A percentile compares a stretch with the other conserved stretches of the same genome.
phyloP scores from a whole-genome alignment of 345 rosid species.

The Aquilaria sinensis region DNA sequence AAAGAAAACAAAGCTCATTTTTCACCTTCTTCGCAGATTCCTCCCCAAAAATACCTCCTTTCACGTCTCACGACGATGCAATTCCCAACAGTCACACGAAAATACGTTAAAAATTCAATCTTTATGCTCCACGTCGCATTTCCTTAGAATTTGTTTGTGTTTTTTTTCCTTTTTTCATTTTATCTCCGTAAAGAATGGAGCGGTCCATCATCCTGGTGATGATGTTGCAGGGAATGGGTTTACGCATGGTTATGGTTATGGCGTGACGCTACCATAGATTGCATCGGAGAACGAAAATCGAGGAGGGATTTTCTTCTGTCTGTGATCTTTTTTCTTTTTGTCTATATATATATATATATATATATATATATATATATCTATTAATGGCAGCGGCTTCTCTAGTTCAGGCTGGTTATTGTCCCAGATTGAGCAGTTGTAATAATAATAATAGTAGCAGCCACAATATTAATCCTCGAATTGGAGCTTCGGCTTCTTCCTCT shows the following conservation, averaged over 20 bases:
- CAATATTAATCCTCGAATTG: conserved; percentile 14
- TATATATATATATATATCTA: conserved; percentile 6
- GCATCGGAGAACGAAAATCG: conserved; percentile 15
- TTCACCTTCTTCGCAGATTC: too few species aligned
- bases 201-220: not conserved
- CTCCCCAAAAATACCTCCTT: too few species aligned
- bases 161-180: not conserved
- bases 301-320: not conserved
- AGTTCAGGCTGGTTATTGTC: conserved; percentile 39
- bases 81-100: too few species aligned
- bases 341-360: too few species aligned
- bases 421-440: conserved; percentile 13
- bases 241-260: conserved; percentile 1
- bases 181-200: not conserved
- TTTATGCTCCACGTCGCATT: too few species aligned
- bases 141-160: too few species aligned
- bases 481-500: conserved; percentile 20
- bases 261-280: conserved; percentile 12
- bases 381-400: conserved; percentile 45
- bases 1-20: too few species aligned
- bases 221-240: not conserved
- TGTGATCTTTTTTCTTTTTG: not conserved
- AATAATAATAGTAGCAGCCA: not conserved
- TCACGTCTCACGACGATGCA: too few species aligned
- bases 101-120: too few species aligned